Evolutionary conservation across 169 alveolate genomes (phyloP).

Genomic region (Cryptosporidium sp.): DNA sequence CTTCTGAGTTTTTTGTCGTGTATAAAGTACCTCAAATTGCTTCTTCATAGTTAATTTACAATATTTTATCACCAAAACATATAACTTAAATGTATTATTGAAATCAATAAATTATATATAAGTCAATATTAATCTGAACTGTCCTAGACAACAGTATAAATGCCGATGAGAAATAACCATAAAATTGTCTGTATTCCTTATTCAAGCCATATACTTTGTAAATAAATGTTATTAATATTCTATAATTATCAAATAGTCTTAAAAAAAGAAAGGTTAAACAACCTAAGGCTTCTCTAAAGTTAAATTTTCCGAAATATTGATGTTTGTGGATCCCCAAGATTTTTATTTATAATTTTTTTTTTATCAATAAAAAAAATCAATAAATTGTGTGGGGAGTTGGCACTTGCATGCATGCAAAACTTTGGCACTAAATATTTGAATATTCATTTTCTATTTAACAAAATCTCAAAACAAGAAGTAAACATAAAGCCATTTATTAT

Average conservation of each 20-base stretch:
- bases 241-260: not conserved
- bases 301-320: not conserved
- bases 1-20: slow-evolving; percentile 74
- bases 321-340: not conserved
- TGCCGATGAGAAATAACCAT: no score
- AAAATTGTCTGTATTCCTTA: no score
- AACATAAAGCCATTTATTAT: not conserved
- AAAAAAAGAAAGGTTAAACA: no score
- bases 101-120: no score
- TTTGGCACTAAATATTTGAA: not conserved
- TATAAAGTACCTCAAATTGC: slow-evolving; percentile 44
- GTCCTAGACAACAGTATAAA: no score
- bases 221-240: not conserved
- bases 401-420: slow-evolving; percentile 2
- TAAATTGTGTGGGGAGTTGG: slow-evolving; percentile 6
- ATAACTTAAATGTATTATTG: no score
- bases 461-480: not conserved
- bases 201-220: not conserved
- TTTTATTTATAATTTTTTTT: not conserved
- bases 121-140: no score
- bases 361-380: no score
- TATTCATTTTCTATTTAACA: not conserved
- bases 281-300: not conserved
- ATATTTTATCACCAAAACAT: not conserved
- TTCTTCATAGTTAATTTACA: slow-evolving; percentile 1